A percentile compares a stretch with the other conserved stretches of the same genome.
These are phyloP conservation scores for Lipomyces starkeyi DNA, from an alignment of 805 yeast genomes.

Conservation along the genomic window DNA sequence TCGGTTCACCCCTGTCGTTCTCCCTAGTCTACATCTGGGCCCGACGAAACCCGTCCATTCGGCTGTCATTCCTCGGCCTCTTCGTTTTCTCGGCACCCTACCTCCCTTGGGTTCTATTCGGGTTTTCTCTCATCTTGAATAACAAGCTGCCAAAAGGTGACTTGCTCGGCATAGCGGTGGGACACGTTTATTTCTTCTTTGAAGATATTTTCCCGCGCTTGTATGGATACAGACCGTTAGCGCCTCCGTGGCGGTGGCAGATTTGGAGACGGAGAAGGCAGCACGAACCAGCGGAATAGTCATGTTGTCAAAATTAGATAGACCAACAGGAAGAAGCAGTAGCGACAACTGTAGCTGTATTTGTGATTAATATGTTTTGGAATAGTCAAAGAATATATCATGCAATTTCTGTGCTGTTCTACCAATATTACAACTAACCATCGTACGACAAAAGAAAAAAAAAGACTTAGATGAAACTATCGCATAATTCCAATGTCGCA, in stretches of 20 bases:
- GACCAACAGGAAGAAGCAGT: not conserved
- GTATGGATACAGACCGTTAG: conserved; percentile 46
- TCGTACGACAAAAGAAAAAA: no score
- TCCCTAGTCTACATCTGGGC: conserved; percentile 56
- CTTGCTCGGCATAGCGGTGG: conserved; percentile 51
- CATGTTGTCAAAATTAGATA: not conserved
- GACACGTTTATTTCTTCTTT: conserved; percentile 52
- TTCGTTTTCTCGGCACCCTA: conserved; percentile 53
- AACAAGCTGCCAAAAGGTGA: conserved; percentile 41
- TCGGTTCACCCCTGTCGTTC: conserved; percentile 50
- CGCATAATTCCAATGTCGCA: no score
- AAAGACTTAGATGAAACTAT: no score
- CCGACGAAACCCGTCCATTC: conserved; percentile 52
- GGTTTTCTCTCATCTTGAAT: conserved; percentile 40
- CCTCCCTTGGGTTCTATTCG: conserved; percentile 51
- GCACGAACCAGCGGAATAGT: not conserved
- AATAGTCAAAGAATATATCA: not conserved
- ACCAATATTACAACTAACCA: no score
- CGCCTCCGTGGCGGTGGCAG: conserved; percentile 53
- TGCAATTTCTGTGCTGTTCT: no score
- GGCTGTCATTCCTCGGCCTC: conserved; percentile 52
- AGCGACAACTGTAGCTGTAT: not conserved
- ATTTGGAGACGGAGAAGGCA: conserved; percentile 12
- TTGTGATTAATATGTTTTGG: not conserved
- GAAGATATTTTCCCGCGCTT: conserved; percentile 53